phyloP scores from a whole-genome alignment of 768 basidiomycete species.

The Strobilomyces echinocephalus region DNA sequence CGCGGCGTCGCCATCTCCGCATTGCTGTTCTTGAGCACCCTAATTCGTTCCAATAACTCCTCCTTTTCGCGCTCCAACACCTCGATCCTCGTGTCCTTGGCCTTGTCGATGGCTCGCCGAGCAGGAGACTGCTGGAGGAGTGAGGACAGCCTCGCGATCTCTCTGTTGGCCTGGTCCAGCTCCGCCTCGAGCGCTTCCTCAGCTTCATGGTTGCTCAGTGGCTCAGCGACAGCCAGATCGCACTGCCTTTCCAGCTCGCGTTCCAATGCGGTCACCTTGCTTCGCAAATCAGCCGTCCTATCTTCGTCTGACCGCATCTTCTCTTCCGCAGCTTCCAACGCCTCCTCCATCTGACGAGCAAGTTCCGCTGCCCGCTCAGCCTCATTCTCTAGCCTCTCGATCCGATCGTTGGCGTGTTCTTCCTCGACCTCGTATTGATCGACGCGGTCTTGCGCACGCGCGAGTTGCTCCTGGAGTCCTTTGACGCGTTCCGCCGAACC shows the following conservation, averaged over 20 bases:
- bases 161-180: slow-evolving; percentile 70
- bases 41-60: slow-evolving; percentile 68
- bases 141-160: slow-evolving; percentile 66
- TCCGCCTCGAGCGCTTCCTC: slow-evolving; percentile 65
- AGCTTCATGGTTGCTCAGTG: slow-evolving; percentile 45
- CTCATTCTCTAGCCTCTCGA: slow-evolving; percentile 50
- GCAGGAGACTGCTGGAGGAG: slow-evolving; percentile 69
- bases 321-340: slow-evolving; percentile 67
- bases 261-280: slow-evolving; percentile 50
- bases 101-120: slow-evolving; percentile 71
- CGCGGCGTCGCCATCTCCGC: slow-evolving; percentile 54
- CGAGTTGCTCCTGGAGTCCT: slow-evolving; percentile 52
- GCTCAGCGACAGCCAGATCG: slow-evolving; percentile 19
- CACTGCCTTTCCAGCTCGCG: slow-evolving; percentile 46
- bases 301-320: slow-evolving; percentile 64
- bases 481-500: slow-evolving; percentile 50
- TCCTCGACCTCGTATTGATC: slow-evolving; percentile 41
- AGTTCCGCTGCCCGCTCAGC: slow-evolving; percentile 50
- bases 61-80: slow-evolving; percentile 73
- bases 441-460: slow-evolving; percentile 41
- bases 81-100: slow-evolving; percentile 71
- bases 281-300: slow-evolving; percentile 45
- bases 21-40: slow-evolving; percentile 48
- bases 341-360: slow-evolving; percentile 67
- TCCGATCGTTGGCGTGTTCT: slow-evolving; percentile 45